Evolutionary conservation across 2,329 filamentous ascomycete species (phyloP).

Genomic region (Aspergillus sp.): DNA sequence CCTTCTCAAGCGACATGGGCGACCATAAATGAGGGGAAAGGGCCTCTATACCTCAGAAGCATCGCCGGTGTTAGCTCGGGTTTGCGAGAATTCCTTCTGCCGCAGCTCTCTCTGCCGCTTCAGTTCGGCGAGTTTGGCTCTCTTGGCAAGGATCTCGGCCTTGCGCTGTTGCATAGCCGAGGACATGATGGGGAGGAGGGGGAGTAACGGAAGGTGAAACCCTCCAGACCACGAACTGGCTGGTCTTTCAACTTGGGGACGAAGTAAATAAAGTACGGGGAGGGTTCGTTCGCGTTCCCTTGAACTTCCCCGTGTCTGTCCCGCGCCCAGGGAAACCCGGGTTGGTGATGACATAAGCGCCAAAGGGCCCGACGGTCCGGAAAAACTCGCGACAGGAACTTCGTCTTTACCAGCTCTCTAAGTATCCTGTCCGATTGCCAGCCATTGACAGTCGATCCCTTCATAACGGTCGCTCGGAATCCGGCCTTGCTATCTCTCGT

Average conservation of each 20-base stretch:
- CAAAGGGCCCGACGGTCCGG: slow-evolving; percentile 36
- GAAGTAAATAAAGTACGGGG: background rate
- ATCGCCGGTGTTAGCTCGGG: slow-evolving; percentile 68
- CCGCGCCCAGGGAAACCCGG: slow-evolving; percentile 20
- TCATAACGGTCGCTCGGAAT: slow-evolving; percentile 34
- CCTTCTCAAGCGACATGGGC: background rate
- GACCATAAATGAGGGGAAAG: background rate
- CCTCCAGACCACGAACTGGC: slow-evolving; percentile 4
- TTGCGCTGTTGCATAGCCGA: slow-evolving; percentile 67
- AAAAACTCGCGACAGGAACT: slow-evolving; percentile 48
- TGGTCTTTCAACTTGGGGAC: background rate
- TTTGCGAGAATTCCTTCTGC: slow-evolving; percentile 71
- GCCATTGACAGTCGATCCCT: slow-evolving; percentile 43
- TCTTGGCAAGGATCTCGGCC: slow-evolving; percentile 96
- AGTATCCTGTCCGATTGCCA: slow-evolving; percentile 31
- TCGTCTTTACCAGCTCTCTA: slow-evolving; percentile 34
- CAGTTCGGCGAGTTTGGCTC: slow-evolving; percentile 93
- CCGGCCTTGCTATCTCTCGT: slow-evolving; percentile 28
- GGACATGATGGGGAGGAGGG: slow-evolving; percentile 29
- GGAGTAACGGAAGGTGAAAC: slow-evolving; percentile 13
- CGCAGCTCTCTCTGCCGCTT: slow-evolving; percentile 88
- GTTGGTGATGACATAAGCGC: slow-evolving; percentile 42
- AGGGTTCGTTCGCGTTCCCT: background rate
- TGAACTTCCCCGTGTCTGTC: slow-evolving; percentile 13
- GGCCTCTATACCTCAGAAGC: slow-evolving; percentile 65